Conservation (phyloP, 129 eudicot genomes). For the Helichrysum umbraculigerum region DNA sequence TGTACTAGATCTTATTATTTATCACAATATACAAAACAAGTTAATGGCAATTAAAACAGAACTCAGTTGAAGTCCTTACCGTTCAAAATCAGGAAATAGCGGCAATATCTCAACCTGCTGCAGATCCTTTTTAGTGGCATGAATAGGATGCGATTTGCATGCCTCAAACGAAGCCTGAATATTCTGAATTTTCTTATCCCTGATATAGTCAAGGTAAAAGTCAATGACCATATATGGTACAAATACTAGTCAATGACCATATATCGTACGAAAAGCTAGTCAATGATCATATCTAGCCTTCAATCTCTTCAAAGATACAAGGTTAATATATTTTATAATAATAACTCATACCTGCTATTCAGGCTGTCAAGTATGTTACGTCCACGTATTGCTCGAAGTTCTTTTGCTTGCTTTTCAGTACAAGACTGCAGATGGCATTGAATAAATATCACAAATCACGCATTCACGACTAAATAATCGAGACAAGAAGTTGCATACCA, state of each 20-base stretch:
- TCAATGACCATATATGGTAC: not conserved
- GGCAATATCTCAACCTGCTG: constrained; percentile 79
- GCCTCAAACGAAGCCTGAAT: constrained; percentile 88
- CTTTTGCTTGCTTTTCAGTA: constrained; percentile 90
- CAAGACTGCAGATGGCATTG: constrained; percentile 53
- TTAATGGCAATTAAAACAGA: not conserved
- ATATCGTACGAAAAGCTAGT: not conserved
- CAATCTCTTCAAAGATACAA: not conserved
- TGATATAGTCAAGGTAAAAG: constrained; percentile 12
- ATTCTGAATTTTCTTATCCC: constrained; percentile 80
- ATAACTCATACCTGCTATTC: constrained; percentile 48
- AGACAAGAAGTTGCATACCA: not conserved
- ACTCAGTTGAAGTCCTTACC: constrained; percentile 41
- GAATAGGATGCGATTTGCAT: constrained; percentile 74
- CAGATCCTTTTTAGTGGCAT: constrained; percentile 64
- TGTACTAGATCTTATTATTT: too few species aligned
- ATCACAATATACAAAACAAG: not conserved
- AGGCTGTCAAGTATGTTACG: constrained; percentile 54
- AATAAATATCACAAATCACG: not conserved
- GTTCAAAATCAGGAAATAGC: constrained; percentile 82
- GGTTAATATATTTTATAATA: not conserved
- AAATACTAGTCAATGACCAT: not conserved
- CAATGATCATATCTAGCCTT: not conserved
- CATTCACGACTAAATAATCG: not conserved
- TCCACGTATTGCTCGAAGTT: constrained; percentile 65